Conservation (phyloP, 2,329 filamentous ascomycete genomes). For the Fusarium liriodendri region DNA sequence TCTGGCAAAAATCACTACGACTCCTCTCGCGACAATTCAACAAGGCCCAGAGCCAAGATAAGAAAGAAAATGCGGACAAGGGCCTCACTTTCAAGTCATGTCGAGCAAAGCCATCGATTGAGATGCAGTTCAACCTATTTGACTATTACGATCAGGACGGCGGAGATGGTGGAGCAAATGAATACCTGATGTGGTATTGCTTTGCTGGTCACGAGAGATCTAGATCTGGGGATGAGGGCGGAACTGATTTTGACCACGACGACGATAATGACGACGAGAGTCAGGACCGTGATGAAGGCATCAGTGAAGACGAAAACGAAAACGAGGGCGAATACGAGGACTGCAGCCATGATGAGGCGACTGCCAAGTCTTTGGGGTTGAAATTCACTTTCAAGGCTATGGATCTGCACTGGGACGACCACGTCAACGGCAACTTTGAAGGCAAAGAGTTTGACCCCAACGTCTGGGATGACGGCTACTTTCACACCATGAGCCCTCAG, state of each 20-base stretch:
- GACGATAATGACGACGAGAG: not conserved
- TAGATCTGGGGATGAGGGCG: not conserved
- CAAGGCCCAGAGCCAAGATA: not conserved
- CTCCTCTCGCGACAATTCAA: not conserved
- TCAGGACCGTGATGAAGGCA: not conserved
- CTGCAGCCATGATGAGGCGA: not conserved
- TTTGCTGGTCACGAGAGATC: not conserved
- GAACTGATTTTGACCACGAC: not conserved
- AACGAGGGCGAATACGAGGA: not conserved
- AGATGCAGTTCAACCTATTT: slow-evolving; percentile 13
- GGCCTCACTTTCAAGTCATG: not conserved
- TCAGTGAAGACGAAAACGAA: not conserved
- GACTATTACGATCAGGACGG: not conserved
- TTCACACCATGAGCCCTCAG: not conserved
- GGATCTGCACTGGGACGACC: not conserved
- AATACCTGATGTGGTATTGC: not conserved
- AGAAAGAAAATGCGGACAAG: not conserved
- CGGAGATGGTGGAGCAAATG: not conserved
- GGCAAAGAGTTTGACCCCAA: not conserved
- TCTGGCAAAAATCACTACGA: not conserved
- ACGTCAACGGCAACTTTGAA: not conserved
- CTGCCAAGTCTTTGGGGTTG: not conserved
- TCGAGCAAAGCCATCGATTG: not conserved
- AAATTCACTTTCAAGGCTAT: not conserved
- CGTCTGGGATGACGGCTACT: not conserved